Evolutionary conservation across 177 flowering plant genomes (phyloP).

Genomic region (Vitis hybrid): DNA sequence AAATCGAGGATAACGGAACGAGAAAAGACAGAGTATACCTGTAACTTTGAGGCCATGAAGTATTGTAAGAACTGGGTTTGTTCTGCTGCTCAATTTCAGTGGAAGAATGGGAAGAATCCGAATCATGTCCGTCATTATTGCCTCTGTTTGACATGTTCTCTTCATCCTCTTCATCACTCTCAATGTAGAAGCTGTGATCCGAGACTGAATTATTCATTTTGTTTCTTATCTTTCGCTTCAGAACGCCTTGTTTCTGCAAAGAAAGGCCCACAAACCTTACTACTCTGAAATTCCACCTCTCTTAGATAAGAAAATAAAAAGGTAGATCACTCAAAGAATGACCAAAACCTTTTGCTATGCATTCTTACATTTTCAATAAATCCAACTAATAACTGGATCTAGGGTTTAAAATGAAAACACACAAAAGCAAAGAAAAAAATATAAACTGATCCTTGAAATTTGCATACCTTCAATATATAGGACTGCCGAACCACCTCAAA

Average conservation of each 20-base stretch:
- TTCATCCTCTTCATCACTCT: slow-evolving; percentile 73
- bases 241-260: slow-evolving; percentile 2
- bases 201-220: slow-evolving; percentile 81
- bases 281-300: no score
- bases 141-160: slow-evolving; percentile 27
- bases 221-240: neutral
- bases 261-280: neutral
- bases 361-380: no score
- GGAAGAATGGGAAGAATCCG: slow-evolving; percentile 63
- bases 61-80: slow-evolving; percentile 63
- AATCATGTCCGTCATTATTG: slow-evolving; percentile 48
- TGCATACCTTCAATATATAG: no score
- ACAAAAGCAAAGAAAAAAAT: no score
- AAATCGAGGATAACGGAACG: neutral
- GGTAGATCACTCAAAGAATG: no score
- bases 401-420: no score
- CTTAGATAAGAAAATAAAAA: no score
- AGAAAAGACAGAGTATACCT: slow-evolving; percentile 37
- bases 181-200: slow-evolving; percentile 72
- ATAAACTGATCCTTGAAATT: no score
- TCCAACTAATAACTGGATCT: no score
- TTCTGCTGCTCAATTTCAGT: slow-evolving; percentile 41
- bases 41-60: slow-evolving; percentile 97
- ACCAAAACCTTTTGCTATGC: no score
- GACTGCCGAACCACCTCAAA: no score